Percentiles rank a stretch among this genome's conserved stretches.
Evolutionary conservation across 768 basidiomycete genomes (phyloP).

Genomic region (Mycena sanguinolenta): DNA sequence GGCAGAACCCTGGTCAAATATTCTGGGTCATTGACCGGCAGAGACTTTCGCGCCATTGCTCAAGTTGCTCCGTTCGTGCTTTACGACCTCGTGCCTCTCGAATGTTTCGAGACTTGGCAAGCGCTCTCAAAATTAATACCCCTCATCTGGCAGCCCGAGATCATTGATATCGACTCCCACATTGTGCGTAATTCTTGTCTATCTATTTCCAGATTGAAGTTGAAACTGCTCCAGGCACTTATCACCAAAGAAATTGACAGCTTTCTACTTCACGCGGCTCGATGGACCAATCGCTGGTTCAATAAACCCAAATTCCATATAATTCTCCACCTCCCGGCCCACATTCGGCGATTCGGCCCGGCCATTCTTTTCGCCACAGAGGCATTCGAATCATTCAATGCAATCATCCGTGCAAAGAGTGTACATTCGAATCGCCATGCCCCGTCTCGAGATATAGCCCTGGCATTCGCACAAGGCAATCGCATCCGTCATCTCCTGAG

Average conservation of each 20-base stretch:
- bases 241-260: constrained; percentile 47
- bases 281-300: constrained; percentile 52
- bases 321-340: constrained; percentile 50
- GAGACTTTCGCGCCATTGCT: constrained; percentile 41
- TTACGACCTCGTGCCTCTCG: not conserved
- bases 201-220: not conserved
- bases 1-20: constrained; percentile 46
- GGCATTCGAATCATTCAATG: too few species aligned
- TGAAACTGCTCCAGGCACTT: constrained; percentile 27
- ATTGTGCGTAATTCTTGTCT: not conserved
- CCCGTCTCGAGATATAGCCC: too few species aligned
- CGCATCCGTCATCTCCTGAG: not conserved
- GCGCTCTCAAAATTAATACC: constrained; percentile 51
- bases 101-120: constrained; percentile 32
- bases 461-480: too few species aligned
- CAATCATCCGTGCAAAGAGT: constrained; percentile 15
- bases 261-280: constrained; percentile 49
- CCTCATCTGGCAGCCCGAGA: constrained; percentile 56
- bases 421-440: too few species aligned
- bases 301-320: constrained; percentile 40
- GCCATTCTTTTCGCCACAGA: too few species aligned
- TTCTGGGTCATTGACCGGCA: constrained; percentile 35
- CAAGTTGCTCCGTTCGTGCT: not conserved
- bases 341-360: constrained; percentile 56
- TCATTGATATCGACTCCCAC: constrained; percentile 42